phyloP scores from a whole-genome alignment of 164 flowering plant species.

The Chloranthus sessilifolius region DNA sequence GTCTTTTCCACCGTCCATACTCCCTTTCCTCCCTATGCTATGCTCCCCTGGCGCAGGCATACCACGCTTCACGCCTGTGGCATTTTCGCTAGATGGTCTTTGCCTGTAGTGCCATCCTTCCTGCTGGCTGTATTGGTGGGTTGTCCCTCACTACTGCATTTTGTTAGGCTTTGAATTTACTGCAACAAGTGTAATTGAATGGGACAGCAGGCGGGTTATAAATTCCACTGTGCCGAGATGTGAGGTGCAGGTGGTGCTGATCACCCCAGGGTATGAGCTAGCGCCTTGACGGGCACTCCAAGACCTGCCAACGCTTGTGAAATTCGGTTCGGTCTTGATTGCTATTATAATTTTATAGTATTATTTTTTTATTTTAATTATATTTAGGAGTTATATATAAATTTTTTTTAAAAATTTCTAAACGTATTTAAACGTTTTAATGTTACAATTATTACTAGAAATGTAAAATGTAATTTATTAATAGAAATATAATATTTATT shows the following conservation, averaged over 20 bases:
- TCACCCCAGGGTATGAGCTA: slow-evolving; percentile 8
- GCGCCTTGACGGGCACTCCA: slow-evolving; percentile 2
- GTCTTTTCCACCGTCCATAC: background rate
- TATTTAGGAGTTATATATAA: too few species aligned
- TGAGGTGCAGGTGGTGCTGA: slow-evolving; percentile 9
- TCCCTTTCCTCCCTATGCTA: slow-evolving; percentile 1
- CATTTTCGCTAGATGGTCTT: slow-evolving; percentile 6
- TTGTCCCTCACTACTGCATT: slow-evolving; percentile 3
- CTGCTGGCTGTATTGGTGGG: slow-evolving; percentile 11
- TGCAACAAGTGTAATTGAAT: slow-evolving; percentile 4
- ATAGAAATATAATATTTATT: too few species aligned
- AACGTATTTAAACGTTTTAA: too few species aligned
- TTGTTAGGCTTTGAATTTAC: background rate
- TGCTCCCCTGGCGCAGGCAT: slow-evolving; percentile 4
- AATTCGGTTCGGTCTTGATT: background rate
- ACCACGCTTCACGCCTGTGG: slow-evolving; percentile 4
- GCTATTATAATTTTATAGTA: too few species aligned
- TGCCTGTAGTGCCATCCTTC: slow-evolving; percentile 11
- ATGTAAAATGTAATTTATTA: too few species aligned
- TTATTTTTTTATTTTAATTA: too few species aligned
- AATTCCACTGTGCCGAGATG: slow-evolving; percentile 4
- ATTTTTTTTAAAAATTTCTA: too few species aligned
- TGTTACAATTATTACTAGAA: too few species aligned
- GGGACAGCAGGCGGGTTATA: slow-evolving; percentile 4
- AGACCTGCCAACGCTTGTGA: slow-evolving; percentile 1